Evolutionary conservation across 345 rosid species (phyloP).

Genomic region (Pistacia integerrima): DNA sequence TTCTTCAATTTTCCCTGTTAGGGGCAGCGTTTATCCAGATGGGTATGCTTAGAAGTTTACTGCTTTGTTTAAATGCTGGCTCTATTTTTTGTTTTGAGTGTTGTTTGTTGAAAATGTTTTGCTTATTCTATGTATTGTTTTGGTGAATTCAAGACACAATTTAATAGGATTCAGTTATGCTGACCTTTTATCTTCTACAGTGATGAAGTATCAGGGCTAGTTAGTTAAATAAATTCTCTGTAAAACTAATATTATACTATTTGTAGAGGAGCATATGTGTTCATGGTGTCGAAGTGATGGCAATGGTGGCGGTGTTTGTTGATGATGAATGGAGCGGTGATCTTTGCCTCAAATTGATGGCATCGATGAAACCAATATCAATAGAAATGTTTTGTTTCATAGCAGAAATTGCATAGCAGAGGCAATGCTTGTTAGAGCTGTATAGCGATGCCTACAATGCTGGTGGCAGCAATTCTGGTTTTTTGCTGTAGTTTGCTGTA

Average conservation of each 20-base stretch:
- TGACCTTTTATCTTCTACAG: neutral
- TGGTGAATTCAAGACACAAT: neutral
- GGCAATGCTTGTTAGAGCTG: neutral
- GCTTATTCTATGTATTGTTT: neutral
- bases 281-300: neutral
- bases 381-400: neutral
- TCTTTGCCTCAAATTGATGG: neutral
- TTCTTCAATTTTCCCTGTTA: constrained; percentile 67
- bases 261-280: neutral
- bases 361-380: neutral
- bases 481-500: neutral
- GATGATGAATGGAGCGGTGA: neutral
- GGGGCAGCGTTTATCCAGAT: constrained; percentile 81
- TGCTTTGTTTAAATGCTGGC: constrained; percentile 11
- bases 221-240: neutral
- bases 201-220: neutral
- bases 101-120: neutral
- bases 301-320: neutral
- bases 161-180: neutral
- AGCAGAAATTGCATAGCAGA: neutral
- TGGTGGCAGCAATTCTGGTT: neutral
- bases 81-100: neutral
- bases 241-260: neutral
- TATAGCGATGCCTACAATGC: neutral
- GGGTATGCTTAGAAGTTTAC: constrained; percentile 53